phyloP scores from a whole-genome alignment of 768 basidiomycete species.

The Hypholoma sublateritium region DNA sequence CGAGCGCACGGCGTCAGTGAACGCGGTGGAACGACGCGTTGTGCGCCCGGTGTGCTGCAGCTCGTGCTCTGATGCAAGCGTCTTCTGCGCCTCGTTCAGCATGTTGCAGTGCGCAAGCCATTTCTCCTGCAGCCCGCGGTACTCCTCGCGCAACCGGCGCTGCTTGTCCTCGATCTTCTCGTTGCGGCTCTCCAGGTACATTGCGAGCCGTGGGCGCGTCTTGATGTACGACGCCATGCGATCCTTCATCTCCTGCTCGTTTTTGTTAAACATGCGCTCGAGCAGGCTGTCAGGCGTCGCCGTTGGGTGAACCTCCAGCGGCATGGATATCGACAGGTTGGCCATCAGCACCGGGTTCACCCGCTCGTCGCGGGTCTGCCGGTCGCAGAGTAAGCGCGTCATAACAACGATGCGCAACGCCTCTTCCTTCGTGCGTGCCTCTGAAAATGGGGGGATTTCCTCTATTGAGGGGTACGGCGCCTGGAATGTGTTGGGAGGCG shows the following conservation, averaged over 20 bases:
- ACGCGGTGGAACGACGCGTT: conserved; percentile 71
- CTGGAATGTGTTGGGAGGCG: conserved; percentile 5
- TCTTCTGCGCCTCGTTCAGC: conserved; percentile 61
- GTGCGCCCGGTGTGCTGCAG: conserved; percentile 50
- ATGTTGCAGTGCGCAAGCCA: conserved; percentile 73
- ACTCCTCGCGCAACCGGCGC: conserved; percentile 59
- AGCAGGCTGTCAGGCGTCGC: conserved; percentile 44
- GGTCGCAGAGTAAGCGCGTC: conserved; percentile 58
- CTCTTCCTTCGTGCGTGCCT: conserved; percentile 51
- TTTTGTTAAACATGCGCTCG: conserved; percentile 39
- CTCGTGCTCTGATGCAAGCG: conserved; percentile 38
- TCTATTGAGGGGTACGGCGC: conserved; percentile 15
- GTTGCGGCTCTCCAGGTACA: conserved; percentile 56
- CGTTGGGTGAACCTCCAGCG: conserved; percentile 26
- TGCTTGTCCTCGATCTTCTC: conserved; percentile 52
- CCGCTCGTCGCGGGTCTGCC: conserved; percentile 60
- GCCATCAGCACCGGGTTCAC: conserved; percentile 62
- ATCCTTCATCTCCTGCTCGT: conserved; percentile 30
- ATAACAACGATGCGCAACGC: conserved; percentile 64
- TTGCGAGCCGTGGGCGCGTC: conserved; percentile 49
- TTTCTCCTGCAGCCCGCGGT: conserved; percentile 62
- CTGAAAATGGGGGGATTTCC: conserved; percentile 37
- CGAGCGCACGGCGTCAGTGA: conserved; percentile 89
- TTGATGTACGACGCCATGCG: conserved; percentile 37
- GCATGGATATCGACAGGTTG: conserved; percentile 48